Evolutionary conservation across 257 asterid species (phyloP), one percentile per base, ranked within the genome.

Genomic region (Jasminum sambac): DNA sequence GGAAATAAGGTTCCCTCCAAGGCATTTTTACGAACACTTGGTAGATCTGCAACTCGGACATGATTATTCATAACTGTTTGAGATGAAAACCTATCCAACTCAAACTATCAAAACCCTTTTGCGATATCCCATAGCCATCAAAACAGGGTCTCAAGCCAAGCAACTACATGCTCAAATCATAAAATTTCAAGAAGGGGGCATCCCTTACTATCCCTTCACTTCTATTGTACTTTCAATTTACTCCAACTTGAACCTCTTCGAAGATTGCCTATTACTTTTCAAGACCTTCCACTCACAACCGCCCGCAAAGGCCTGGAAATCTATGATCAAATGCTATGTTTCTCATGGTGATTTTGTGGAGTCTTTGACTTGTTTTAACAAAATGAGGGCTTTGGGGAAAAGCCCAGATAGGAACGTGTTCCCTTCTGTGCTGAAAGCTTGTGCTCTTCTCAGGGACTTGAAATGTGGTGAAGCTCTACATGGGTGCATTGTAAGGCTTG

Each of bases 161-260:
- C 90, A 87, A 72, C 83, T 89, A 59, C 98, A 94, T 72, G 97
- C 97, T 82, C 92, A 82, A n/a, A 41, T 87, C 12, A 59, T 94
- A 74, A 89, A 87, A 79, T 72, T 79, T 48, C 69, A 66, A 30
- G 78, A 75, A 40, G 72, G 75, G 19, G 70, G 68, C 71, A 16
- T 13, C 19, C 73, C 69, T 40, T 60, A 66, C 42, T 67, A 67
- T 30, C 76, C 60, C 37, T 72, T 81, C 57, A 63, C 84, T 52
- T 70, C 90, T 11, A 57, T 72, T 42, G 41, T 89, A 52, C 86
- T 93, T 63, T 83, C 95, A 43, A 52, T 91, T 12, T 91, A 91
- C 90, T 74, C 96, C 57, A 82, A 88, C 71, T 81, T 91, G 62
- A 84, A 81, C 77, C 96, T 86, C 64, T 78, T 86, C 5, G 77